Evolutionary conservation across 805 yeast genomes (phyloP).

Genomic region (Candida michaelii): DNA sequence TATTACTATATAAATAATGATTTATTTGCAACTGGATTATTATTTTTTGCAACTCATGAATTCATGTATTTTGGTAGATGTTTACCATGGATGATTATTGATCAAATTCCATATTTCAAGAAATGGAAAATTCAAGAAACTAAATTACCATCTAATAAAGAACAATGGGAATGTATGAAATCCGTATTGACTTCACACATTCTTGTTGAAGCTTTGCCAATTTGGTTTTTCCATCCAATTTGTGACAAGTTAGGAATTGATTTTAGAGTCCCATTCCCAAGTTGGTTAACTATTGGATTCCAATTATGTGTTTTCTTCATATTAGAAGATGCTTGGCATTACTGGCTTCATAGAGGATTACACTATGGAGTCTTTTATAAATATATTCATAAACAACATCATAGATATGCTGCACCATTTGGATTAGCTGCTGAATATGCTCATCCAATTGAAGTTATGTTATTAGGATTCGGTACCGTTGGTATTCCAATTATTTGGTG

Average conservation of each 20-base stretch:
- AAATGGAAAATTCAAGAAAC: conserved; percentile 55
- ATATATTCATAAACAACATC: conserved; percentile 60
- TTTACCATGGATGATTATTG: conserved; percentile 58
- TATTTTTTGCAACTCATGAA: conserved; percentile 56
- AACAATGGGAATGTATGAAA: conserved; percentile 63
- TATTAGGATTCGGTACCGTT: conserved; percentile 59
- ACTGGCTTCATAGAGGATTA: conserved; percentile 57
- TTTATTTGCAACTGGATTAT: conserved; percentile 55
- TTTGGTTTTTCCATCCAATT: conserved; percentile 63
- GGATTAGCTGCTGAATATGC: conserved; percentile 64
- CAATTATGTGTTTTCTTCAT: conserved; percentile 53
- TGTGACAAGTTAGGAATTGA: conserved; percentile 49
- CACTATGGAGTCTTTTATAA: conserved; percentile 58
- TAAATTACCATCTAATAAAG: conserved; percentile 51
- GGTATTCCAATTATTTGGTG: conserved; percentile 60
- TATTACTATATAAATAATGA: conserved; percentile 55
- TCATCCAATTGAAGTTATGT: conserved; percentile 58
- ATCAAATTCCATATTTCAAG: conserved; percentile 50
- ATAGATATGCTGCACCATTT: conserved; percentile 61
- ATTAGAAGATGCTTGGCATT: conserved; percentile 60
- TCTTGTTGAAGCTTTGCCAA: conserved; percentile 59
- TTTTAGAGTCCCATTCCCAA: conserved; percentile 55
- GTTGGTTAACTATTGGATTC: conserved; percentile 36
- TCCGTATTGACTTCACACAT: conserved; percentile 57
- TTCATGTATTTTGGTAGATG: conserved; percentile 59